Base-by-base conservation (phyloP, 805 yeast species). In the Debaryomyces tyrocola region DNA sequence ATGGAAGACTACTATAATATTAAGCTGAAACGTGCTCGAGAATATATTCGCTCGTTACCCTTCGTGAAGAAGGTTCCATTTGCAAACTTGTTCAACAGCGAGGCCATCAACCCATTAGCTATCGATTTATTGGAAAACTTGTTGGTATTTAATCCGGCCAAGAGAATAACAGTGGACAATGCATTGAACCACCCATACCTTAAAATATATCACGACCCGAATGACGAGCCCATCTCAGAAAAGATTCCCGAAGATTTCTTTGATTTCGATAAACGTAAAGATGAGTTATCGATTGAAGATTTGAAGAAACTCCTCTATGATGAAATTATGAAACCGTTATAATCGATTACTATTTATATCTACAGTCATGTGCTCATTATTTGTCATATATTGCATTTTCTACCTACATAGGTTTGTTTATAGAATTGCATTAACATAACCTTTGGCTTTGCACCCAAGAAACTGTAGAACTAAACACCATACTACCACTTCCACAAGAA, bases 171-270 rank as follows among this genome's bases (percentile, higher is more conserved):
- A 1, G 96, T 92, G 4, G 78, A 76, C 48, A 85, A 85, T 51
- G 94, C 95, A 0, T 73, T 89, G 53, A 74, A 77, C 48, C 96
- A 89, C 64, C 90, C 88, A 40, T 94, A 96, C 87, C 84, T 95
- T 63, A 69, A 77, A 42, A 79, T 87, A n/a, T 92, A 92, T 67
- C 98, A 92, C 65, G 98, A 92, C 60, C 96, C 97, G 3, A 82
- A 80, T 45, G 98, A 92, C 63, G 98, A 92, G 67, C 98, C 98
- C 0, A 75, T 75, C 33, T 90, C 94, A 31, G 81, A 82, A 15
- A 87, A 90, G 41, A 85, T 94, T 18, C 91, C 95, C 0, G 83
- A 83, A 35, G 90, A 86, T 55, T 90, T 92, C 63, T 92, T 94
- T 58, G 91, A 87, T 50, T 94, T 94, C 58, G 99, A 94, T 64